Base-by-base conservation (phyloP, 2,329 filamentous ascomycete species). In the Erysiphe neolycopersici region DNA sequence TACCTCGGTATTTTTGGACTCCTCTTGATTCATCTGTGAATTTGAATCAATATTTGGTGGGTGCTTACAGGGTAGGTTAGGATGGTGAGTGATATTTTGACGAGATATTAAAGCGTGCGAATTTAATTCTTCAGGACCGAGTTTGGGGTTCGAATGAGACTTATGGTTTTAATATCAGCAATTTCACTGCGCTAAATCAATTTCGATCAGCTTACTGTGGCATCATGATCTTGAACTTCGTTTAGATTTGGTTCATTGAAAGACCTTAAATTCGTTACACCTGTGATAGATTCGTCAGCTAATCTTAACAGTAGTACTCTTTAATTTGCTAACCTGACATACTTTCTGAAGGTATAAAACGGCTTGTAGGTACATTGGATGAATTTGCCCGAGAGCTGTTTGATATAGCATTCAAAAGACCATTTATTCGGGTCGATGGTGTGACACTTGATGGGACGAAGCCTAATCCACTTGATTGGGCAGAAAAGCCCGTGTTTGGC, bases 381-480 rank as follows among this genome's bases (percentile, higher is more conserved):
- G 74, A 66, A 38, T 60, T 59, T 32, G 64, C 57, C 44, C 70
- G 62, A 45, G 60, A 66, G 48, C 67, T 75, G 5, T 69, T 70
- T 38, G 71, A 73, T n/a, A 77, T 58, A 3, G 71, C 73, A 52
- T 73, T 76, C 39, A 77, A 58, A 35, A 77, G 60, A 9, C 72
- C 72, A 52, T 77, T 77, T 12, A 67, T 71, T 44, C 69, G 61
- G 45, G 60, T 64, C 36, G 59, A 57, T 45, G 62, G 62, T 43
- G 61, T 36, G 55, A 53, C 37, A 58, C 56, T 46, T 36, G 45
- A 45, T 16, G 55, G 52, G 13, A 52, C 52, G 48, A 58, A 58
- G n/a, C 53, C 52, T n/a, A 62, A 49, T 4, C 60, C 56, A 42
- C 60, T 59, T 19, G 58, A 59, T 49, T 67, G 67, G 18, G 63